These are phyloP conservation scores for Glarea lozoyensis DNA, from an alignment of 495 filamentous ascomycete species.

Conservation along the genomic window DNA sequence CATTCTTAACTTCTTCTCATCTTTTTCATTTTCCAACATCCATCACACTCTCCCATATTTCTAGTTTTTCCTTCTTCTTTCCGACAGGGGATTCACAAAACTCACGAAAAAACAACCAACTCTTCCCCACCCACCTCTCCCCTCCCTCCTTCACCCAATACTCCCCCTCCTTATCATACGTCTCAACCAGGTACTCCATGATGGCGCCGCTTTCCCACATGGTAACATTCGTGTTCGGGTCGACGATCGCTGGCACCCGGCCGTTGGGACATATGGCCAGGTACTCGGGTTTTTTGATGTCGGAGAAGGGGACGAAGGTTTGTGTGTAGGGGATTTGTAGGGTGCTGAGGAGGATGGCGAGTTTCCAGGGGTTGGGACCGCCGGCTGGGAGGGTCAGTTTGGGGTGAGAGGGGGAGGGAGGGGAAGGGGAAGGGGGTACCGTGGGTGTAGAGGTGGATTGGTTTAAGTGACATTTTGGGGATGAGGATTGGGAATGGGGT, in stretches of 20 bases:
- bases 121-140: no score
- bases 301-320: slow-evolving; percentile 27
- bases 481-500: no score
- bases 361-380: slow-evolving; percentile 61
- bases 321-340: slow-evolving; percentile 50
- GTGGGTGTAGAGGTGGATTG: slow-evolving; percentile 25
- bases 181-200: slow-evolving; percentile 60
- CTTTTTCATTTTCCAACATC: no score
- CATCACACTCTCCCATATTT: no score
- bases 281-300: slow-evolving; percentile 43
- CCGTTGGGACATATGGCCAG: slow-evolving; percentile 63
- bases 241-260: slow-evolving; percentile 39
- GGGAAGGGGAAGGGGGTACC: no score
- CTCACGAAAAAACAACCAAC: no score
- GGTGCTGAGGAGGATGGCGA: slow-evolving; percentile 53
- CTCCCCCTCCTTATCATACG: slow-evolving; percentile 62
- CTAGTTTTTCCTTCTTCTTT: no score
- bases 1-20: no score
- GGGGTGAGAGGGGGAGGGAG: no score
- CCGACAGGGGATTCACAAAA: no score
- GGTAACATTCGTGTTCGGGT: slow-evolving; percentile 29
- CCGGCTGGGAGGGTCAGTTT: no score
- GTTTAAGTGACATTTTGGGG: slow-evolving; percentile 8
- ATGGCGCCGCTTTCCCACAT: slow-evolving; percentile 56
- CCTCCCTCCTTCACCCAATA: no score